Percentiles rank a stretch among this genome's conserved stretches.
Evolutionary conservation across 164 flowering plant species (phyloP).

Genomic region (Akebia trifoliata): DNA sequence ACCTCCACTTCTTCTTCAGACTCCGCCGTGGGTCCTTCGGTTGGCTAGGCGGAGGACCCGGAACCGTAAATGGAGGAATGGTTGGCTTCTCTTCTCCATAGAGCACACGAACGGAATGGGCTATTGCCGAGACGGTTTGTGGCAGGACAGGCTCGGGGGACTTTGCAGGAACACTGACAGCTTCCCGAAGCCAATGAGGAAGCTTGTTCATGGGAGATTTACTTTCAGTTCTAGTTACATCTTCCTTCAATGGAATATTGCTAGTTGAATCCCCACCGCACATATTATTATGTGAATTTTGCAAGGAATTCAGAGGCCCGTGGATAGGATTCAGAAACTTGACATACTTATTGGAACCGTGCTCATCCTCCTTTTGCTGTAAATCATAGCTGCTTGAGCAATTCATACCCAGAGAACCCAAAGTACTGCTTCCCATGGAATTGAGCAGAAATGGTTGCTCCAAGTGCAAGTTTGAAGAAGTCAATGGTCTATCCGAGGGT

Average conservation of each 20-base stretch:
- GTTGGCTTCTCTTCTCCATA: slow-evolving; percentile 69
- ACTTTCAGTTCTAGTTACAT: slow-evolving; percentile 31
- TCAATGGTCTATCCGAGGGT: slow-evolving; percentile 39
- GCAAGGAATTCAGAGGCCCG: slow-evolving; percentile 33
- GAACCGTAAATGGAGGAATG: slow-evolving; percentile 82
- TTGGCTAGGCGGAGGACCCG: slow-evolving; percentile 64
- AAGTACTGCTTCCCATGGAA: slow-evolving; percentile 36
- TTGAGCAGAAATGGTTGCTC: slow-evolving; percentile 48
- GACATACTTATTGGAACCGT: slow-evolving; percentile 26
- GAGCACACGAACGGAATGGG: slow-evolving; percentile 76
- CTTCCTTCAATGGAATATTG: slow-evolving; percentile 28
- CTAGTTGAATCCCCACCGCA: slow-evolving; percentile 29
- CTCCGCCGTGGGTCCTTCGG: slow-evolving; percentile 77
- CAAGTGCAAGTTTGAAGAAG: slow-evolving; percentile 30
- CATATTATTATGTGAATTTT: slow-evolving; percentile 26
- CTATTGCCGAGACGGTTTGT: slow-evolving; percentile 79
- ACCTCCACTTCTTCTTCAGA: slow-evolving; percentile 47
- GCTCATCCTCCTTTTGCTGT: slow-evolving; percentile 39
- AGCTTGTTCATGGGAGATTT: slow-evolving; percentile 53
- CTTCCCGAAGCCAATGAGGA: slow-evolving; percentile 99
- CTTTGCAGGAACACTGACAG: slow-evolving; percentile 55
- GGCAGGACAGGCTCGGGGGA: slow-evolving; percentile 63
- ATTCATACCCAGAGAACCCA: slow-evolving; percentile 40
- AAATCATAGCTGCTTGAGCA: slow-evolving; percentile 31
- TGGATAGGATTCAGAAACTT: slow-evolving; percentile 52